phyloP scores from a whole-genome alignment of 1,284 basidiomycete genomes.

The Boletus mariae region DNA sequence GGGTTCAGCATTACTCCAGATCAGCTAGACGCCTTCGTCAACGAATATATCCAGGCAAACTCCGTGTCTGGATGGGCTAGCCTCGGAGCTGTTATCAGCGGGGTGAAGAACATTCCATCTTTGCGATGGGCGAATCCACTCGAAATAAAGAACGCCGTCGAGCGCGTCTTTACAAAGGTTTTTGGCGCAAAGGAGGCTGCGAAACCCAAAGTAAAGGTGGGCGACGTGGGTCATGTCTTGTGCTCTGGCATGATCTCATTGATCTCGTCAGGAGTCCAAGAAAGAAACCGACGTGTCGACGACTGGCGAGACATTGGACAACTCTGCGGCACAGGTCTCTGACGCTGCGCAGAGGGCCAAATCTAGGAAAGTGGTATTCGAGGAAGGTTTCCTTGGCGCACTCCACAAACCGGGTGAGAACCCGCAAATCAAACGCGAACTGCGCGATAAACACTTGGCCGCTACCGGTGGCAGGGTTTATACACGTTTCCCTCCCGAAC shows the following conservation, averaged over 20 bases:
- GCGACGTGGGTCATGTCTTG: constrained; percentile 10
- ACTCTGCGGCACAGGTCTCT: constrained; percentile 32
- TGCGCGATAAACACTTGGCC: constrained; percentile 81
- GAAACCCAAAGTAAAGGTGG: constrained; percentile 72
- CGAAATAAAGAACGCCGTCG: constrained; percentile 87
- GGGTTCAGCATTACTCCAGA: constrained; percentile 78
- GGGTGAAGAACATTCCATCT: constrained; percentile 64
- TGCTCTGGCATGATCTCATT: constrained; percentile 3
- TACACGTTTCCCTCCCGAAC: constrained; percentile 98
- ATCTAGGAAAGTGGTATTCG: constrained; percentile 74
- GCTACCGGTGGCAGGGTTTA: constrained; percentile 83
- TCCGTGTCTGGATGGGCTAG: constrained; percentile 70
- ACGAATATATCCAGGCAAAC: constrained; percentile 56
- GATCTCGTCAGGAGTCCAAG: constrained; percentile 49
- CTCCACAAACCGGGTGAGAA: constrained; percentile 96
- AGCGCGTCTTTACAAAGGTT: constrained; percentile 67
- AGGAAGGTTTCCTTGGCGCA: constrained; percentile 91
- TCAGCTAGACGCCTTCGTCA: constrained; percentile 63
- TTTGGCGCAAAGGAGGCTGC: constrained; percentile 79
- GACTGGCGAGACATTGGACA: constrained; percentile 25
- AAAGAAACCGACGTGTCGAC: constrained; percentile 33
- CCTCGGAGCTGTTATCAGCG: constrained; percentile 69
- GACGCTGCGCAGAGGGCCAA: constrained; percentile 37
- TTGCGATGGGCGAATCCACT: constrained; percentile 89
- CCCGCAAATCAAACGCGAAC: constrained; percentile 77